These are phyloP conservation scores for Neofusicoccum sp. DNA, from an alignment of 2,329 filamentous ascomycete species.

Conservation along the genomic window DNA sequence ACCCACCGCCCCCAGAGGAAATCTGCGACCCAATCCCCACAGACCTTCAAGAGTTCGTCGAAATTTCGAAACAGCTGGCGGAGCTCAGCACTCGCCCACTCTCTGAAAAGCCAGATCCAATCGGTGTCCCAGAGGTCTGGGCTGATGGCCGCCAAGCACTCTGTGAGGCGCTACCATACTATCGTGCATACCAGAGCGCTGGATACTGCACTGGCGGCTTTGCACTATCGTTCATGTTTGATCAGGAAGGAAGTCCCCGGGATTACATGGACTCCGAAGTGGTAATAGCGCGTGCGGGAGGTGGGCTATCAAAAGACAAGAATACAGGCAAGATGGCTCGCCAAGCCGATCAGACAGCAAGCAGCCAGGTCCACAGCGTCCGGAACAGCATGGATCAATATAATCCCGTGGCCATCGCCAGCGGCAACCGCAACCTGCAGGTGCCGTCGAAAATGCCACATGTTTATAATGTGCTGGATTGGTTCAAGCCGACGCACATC, in stretches of 20 bases:
- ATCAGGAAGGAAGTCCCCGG: constrained; percentile 52
- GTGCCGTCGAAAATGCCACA: constrained; percentile 54
- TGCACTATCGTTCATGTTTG: constrained; percentile 59
- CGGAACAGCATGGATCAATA: constrained; percentile 46
- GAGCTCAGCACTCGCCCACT: background rate
- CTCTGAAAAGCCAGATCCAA: constrained; percentile 29
- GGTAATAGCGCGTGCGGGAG: constrained; percentile 62
- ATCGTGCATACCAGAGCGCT: constrained; percentile 59
- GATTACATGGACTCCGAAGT: constrained; percentile 62
- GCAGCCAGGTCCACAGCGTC: constrained; percentile 40
- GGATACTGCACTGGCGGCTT: constrained; percentile 52
- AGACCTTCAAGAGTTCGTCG: background rate
- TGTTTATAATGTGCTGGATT: constrained; percentile 65
- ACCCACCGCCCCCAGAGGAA: background rate
- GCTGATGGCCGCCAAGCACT: constrained; percentile 58
- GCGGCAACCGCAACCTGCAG: constrained; percentile 53
- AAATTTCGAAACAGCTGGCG: background rate
- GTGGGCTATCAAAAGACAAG: constrained; percentile 50
- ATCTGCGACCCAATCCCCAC: background rate
- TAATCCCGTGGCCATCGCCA: constrained; percentile 48
- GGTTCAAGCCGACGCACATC: constrained; percentile 65
- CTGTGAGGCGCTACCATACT: constrained; percentile 64
- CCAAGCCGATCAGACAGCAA: constrained; percentile 46
- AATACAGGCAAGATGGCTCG: constrained; percentile 47
- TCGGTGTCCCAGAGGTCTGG: constrained; percentile 53